Conservation (phyloP, 257 asterid species). For the Euphrasia confusa region DNA sequence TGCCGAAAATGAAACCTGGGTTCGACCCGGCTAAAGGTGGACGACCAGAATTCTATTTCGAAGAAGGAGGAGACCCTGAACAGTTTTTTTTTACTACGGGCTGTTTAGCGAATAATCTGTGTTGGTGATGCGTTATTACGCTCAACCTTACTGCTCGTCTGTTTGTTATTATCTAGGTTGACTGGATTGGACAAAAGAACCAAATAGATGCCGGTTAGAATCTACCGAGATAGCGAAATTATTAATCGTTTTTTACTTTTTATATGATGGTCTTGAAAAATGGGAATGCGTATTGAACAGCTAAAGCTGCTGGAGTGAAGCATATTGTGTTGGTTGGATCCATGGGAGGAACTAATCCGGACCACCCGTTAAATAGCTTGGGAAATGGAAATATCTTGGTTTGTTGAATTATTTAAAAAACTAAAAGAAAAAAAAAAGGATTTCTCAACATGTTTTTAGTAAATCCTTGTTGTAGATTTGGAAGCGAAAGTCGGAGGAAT, state of each 20-base stretch:
- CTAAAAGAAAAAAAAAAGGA: too few species aligned
- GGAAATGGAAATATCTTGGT: conserved; percentile 97
- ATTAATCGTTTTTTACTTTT: conserved; percentile 5
- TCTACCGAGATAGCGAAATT: conserved; percentile 4
- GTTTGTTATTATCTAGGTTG: conserved; percentile 50
- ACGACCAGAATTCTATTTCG: conserved; percentile 83
- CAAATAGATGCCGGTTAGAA: conserved; percentile 82
- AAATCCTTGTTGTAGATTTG: conserved; percentile 44
- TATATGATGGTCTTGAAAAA: background rate
- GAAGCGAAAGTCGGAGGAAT: conserved; percentile 94
- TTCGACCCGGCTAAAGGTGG: conserved; percentile 78
- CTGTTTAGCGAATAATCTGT: background rate
- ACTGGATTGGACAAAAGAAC: conserved; percentile 95
- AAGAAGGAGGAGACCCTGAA: conserved; percentile 80
- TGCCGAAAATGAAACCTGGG: conserved; percentile 91
- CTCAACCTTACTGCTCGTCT: conserved; percentile 5
- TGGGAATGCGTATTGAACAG: conserved; percentile 38
- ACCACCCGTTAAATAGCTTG: conserved; percentile 73
- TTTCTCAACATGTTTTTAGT: background rate
- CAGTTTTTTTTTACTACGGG: conserved; percentile 40
- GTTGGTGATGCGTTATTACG: background rate
- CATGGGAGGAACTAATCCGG: conserved; percentile 84
- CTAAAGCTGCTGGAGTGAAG: conserved; percentile 96
- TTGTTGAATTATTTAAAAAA: too few species aligned
- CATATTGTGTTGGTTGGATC: conserved; percentile 91